These are phyloP conservation scores for Metschnikowia cubensis DNA, from an alignment of 805 yeast species.

Conservation along the genomic window DNA sequence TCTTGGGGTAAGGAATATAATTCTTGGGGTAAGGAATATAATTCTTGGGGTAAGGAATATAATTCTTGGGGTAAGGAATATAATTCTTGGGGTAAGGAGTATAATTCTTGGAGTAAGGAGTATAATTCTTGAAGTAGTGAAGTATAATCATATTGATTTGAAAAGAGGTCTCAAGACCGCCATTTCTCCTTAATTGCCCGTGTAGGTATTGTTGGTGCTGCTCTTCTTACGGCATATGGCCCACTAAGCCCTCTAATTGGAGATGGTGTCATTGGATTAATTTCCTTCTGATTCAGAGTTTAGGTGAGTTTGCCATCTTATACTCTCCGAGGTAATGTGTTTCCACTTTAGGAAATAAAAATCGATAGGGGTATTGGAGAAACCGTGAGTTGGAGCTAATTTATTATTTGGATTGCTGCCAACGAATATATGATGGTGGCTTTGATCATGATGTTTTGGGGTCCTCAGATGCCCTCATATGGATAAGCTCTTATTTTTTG, in stretches of 20 bases:
- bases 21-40: too few relatives aligned
- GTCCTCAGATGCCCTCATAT: constrained; percentile 50
- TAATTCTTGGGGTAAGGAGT: too few relatives aligned
- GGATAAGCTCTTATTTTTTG: constrained; percentile 54
- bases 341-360: constrained; percentile 48
- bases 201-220: constrained; percentile 56
- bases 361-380: constrained; percentile 57
- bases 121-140: too few relatives aligned
- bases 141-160: constrained; percentile 21
- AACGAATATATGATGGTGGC: constrained; percentile 54
- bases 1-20: too few relatives aligned
- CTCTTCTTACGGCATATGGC: constrained; percentile 44
- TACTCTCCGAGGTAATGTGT: constrained; percentile 51
- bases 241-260: constrained; percentile 53
- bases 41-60: too few relatives aligned
- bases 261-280: constrained; percentile 48
- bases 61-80: too few relatives aligned
- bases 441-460: constrained; percentile 46
- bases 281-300: constrained; percentile 52
- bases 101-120: too few relatives aligned
- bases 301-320: constrained; percentile 53
- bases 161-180: constrained; percentile 46
- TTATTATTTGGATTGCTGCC: constrained; percentile 54
- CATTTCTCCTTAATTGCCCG: constrained; percentile 49
- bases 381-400: constrained; percentile 50